phyloP scores from a whole-genome alignment of 2,329 filamentous ascomycete species.

The Talaromyces funiculosus region DNA sequence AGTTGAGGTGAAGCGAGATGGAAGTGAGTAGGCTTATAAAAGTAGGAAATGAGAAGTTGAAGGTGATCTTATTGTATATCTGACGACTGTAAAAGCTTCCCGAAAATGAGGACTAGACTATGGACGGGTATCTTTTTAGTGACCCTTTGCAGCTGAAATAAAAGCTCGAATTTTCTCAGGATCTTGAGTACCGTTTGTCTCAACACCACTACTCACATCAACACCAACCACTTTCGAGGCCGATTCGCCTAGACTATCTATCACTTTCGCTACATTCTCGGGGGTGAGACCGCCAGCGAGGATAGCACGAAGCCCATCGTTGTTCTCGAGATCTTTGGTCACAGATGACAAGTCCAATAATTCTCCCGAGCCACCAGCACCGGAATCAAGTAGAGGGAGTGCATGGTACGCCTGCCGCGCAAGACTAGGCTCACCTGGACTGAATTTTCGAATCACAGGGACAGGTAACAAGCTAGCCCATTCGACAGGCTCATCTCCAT shows the following conservation, averaged over 20 bases:
- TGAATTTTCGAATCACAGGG: conserved; percentile 82
- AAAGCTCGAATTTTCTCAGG: conserved; percentile 76
- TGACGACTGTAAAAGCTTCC: not conserved
- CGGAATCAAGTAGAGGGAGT: conserved; percentile 80
- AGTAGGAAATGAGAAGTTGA: not conserved
- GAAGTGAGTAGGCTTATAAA: not conserved
- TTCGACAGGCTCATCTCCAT: conserved; percentile 86
- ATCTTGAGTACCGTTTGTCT: conserved; percentile 74
- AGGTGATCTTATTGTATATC: not conserved
- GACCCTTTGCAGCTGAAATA: conserved; percentile 64
- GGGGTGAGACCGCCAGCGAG: conserved; percentile 80
- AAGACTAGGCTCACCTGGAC: conserved; percentile 67
- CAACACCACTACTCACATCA: conserved; percentile 92
- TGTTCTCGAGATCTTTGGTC: conserved; percentile 58
- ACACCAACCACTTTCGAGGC: conserved; percentile 67
- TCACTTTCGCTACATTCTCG: conserved; percentile 65
- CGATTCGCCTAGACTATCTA: conserved; percentile 58
- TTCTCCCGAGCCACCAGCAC: conserved; percentile 73
- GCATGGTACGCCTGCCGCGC: conserved; percentile 73
- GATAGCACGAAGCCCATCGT: conserved; percentile 67
- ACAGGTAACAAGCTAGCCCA: conserved; percentile 88
- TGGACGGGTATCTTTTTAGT: too few relatives aligned
- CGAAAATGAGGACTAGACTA: too few relatives aligned
- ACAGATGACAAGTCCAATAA: conserved; percentile 68
- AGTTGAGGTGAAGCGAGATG: not conserved